phyloP scores from a whole-genome alignment of 2,329 filamentous ascomycete genomes.

The Cryphonectria radicalis region DNA sequence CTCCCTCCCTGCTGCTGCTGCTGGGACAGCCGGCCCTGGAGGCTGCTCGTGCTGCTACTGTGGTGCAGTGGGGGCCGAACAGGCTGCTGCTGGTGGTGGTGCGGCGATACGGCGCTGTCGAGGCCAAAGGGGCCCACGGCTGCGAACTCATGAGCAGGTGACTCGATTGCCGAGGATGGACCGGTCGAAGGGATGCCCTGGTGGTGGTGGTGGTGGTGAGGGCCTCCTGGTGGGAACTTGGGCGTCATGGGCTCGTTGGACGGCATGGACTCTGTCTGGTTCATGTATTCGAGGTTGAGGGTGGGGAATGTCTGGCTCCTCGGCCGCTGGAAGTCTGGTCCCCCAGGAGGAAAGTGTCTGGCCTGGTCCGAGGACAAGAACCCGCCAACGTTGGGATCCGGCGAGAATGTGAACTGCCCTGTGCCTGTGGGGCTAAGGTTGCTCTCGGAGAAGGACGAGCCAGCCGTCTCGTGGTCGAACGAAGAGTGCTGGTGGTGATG shows the following conservation, averaged over 20 bases:
- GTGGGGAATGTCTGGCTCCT: conserved; percentile 86
- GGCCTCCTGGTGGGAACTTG: conserved; percentile 41
- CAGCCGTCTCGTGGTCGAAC: conserved; percentile 62
- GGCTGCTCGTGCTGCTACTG: conserved; percentile 55
- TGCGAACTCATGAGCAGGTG: conserved; percentile 52
- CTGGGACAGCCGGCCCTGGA: conserved; percentile 40
- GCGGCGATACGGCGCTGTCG: conserved; percentile 48
- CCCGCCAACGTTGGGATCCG: conserved; percentile 70
- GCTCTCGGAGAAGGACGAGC: conserved; percentile 71
- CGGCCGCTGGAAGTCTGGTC: conserved; percentile 68
- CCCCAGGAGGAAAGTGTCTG: conserved; percentile 37
- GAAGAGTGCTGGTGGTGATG: conserved; percentile 57
- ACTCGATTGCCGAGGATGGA: conserved; percentile 57
- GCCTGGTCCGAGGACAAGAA: conserved; percentile 55
- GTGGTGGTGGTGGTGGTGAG: background rate
- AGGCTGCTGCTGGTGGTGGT: conserved; percentile 45
- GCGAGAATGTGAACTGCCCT: conserved; percentile 75
- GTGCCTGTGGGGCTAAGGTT: conserved; percentile 75
- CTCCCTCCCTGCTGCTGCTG: conserved; percentile 34
- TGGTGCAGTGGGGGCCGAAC: conserved; percentile 52
- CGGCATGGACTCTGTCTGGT: conserved; percentile 41
- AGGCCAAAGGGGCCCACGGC: conserved; percentile 46
- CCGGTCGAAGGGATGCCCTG: conserved; percentile 49
- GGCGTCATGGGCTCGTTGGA: conserved; percentile 53
- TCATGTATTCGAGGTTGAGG: conserved; percentile 64